Evolutionary conservation across 257 asterid species (phyloP), one percentile per base, ranked within the genome.

Genomic region (Jacaranda copaia): DNA sequence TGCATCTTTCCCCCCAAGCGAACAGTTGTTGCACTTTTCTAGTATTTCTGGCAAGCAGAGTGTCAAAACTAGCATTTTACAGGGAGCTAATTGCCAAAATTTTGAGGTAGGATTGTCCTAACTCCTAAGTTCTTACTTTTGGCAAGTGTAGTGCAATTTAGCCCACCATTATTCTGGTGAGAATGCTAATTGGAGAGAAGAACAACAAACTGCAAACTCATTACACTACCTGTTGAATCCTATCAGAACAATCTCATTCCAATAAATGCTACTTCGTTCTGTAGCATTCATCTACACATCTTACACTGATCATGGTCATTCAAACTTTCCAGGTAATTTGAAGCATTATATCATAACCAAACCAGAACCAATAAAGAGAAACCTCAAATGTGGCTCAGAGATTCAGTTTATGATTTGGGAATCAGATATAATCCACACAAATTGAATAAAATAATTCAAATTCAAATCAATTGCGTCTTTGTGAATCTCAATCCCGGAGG

Each of bases 331-430:
- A 67, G 40, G 18, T 35, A 64, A 68, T 45, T 68, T n/a, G 12
- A n/a, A 53, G 73, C 70, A 73, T 60, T 43, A 19, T 55, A 53
- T 70, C 55, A 57, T 56, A 15, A 60, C 5, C 43, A 12, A 42
- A 35, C 68, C 48, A 66, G 39, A 51, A 64, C 51, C 8, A 39
- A 42, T 39, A 14, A 15, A 42, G 32, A 59, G 42, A 20, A 59
- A 12, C 65, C 65, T 59, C 65, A 59, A 25, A 59, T 11, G 4
- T 32, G 65, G 19, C 8, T 59, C 1, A 11, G 15, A 59, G 6
- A 20, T 59, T 25, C 39, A 59, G 14, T 59, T 9, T 15, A 13
- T 4, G 58, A 8, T 32, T 9, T 8, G n/a, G 11, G 39, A 45
- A 20, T 6, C 5, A 42, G 14, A 72, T 3, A 69, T 4, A 55